phyloP scores from a whole-genome alignment of 2,329 filamentous ascomycete species.

The Magnaporthiopsis poae region DNA sequence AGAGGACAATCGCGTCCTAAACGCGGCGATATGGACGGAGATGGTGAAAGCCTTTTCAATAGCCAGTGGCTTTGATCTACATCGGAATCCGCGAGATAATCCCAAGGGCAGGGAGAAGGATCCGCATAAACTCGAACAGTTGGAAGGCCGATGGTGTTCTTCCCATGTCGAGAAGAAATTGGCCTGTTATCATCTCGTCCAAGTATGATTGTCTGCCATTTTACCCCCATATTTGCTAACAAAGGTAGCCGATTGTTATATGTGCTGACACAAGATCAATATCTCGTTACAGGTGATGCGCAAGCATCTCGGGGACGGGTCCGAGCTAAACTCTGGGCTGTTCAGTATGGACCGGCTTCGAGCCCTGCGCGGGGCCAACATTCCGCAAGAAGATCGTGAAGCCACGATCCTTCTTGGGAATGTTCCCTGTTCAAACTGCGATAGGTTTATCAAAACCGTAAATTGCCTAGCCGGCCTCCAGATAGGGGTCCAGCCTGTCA shows the following conservation, averaged over 20 bases:
- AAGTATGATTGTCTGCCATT: not conserved
- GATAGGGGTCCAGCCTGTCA: not conserved
- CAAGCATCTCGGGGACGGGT: not conserved
- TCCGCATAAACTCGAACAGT: not conserved
- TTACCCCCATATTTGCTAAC: not conserved
- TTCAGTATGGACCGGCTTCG: not conserved
- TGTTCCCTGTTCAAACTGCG: not conserved
- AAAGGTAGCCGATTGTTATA: not conserved
- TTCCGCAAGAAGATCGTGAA: not conserved
- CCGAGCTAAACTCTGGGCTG: not conserved
- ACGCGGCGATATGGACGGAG: not conserved
- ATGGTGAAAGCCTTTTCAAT: not conserved
- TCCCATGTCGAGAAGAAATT: constrained; percentile 5
- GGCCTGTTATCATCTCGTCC: not conserved
- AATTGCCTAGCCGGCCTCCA: not conserved
- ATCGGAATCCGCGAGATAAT: not conserved
- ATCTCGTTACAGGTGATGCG: not conserved
- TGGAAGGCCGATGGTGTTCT: not conserved
- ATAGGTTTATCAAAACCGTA: not conserved
- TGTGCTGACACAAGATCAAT: not conserved
- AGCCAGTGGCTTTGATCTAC: not conserved
- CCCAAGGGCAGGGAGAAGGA: not conserved
- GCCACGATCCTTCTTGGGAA: not conserved
- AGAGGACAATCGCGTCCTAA: not conserved
- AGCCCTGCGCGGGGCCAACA: not conserved